These are phyloP conservation scores for Leccinum aurantiacum DNA, from an alignment of 768 basidiomycete species.

Conservation along the genomic window DNA sequence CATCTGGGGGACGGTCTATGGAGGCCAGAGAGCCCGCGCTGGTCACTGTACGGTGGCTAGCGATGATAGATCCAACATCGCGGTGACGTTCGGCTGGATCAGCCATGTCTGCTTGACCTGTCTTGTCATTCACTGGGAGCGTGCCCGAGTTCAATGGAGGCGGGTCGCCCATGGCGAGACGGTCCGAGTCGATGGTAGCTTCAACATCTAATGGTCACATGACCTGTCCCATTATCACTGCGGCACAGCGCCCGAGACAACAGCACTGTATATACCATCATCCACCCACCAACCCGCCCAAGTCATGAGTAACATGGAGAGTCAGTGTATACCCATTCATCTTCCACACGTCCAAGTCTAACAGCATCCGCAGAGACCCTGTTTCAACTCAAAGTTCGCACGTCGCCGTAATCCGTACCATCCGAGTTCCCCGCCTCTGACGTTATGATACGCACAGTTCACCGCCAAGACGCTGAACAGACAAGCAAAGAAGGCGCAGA, in stretches of 20 bases:
- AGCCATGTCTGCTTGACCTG: background rate
- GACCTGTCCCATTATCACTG: background rate
- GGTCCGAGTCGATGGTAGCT: background rate
- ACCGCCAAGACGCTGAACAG: constrained; percentile 93
- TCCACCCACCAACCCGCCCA: background rate
- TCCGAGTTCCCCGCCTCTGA: constrained; percentile 13
- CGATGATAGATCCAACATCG: constrained; percentile 37
- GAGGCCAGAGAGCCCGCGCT: constrained; percentile 41
- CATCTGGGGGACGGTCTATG: constrained; percentile 42
- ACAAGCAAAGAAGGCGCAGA: constrained; percentile 97
- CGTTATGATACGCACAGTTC: constrained; percentile 56
- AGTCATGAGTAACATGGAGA: constrained; percentile 82
- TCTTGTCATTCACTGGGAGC: constrained; percentile 6
- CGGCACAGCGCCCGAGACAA: background rate
- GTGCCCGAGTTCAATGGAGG: background rate
- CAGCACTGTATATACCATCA: background rate
- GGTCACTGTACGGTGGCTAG: constrained; percentile 33
- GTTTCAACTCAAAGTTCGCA: constrained; percentile 93
- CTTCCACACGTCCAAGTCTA: background rate
- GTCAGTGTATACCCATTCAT: constrained; percentile 46
- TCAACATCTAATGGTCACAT: constrained; percentile 10
- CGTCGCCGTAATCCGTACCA: constrained; percentile 7
- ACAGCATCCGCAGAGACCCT: constrained; percentile 69
- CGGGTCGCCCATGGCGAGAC: no score
- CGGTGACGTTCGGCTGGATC: constrained; percentile 14